Percentiles rank a stretch among this genome's conserved stretches.
phyloP scores from a whole-genome alignment of 208 protist species.

The Trypanosoma boissoni region DNA sequence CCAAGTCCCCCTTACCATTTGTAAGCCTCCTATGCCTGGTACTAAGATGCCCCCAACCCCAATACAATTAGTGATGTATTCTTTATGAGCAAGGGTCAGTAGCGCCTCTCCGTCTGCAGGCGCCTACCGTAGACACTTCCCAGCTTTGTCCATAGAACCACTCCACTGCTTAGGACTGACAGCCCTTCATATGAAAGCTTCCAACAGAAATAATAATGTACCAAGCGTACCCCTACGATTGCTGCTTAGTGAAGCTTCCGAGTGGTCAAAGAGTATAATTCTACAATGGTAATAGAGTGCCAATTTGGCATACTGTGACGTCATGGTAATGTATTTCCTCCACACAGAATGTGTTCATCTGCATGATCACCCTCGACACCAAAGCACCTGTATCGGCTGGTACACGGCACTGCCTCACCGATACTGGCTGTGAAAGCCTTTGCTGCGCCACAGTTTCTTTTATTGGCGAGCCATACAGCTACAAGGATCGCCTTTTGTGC shows the following conservation, averaged over 20 bases:
- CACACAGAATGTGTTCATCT: background rate
- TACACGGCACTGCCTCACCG: background rate
- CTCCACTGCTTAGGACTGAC: background rate
- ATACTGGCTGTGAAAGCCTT: background rate
- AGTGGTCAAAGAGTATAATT: background rate
- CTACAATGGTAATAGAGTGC: background rate
- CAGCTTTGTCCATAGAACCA: background rate
- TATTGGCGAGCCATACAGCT: conserved; percentile 31
- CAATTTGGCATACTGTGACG: background rate
- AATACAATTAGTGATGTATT: conserved; percentile 17
- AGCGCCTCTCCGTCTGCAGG: background rate
- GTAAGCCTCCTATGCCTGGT: background rate
- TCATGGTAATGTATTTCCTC: background rate
- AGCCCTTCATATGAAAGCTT: background rate
- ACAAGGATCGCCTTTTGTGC: conserved; percentile 6
- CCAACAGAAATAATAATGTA: background rate
- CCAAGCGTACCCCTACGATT: background rate
- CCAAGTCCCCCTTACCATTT: background rate
- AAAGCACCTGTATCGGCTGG: background rate
- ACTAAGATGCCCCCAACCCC: conserved; percentile 14
- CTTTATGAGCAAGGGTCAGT: background rate
- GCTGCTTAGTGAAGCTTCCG: background rate
- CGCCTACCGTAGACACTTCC: background rate
- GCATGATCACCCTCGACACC: background rate
- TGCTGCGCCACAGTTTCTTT: conserved; percentile 18